Percentiles rank a stretch among this genome's conserved stretches.
Evolutionary conservation across 305 asterid species (phyloP).

Genomic region (Solanum hybrid): DNA sequence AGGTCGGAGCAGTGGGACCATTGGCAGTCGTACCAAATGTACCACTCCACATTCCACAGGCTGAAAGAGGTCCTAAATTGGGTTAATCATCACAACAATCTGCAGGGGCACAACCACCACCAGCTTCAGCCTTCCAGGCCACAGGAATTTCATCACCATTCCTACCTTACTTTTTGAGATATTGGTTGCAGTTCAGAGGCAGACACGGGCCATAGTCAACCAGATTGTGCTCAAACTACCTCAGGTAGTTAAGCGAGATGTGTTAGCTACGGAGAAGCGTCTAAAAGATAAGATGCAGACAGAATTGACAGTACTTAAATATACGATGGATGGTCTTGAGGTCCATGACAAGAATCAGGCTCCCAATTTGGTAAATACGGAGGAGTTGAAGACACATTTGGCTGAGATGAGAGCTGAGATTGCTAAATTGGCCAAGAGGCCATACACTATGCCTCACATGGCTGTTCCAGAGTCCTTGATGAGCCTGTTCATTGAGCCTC

Average conservation of each 20-base stretch:
- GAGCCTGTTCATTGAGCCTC: not conserved
- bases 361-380: not conserved
- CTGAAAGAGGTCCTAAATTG: not conserved
- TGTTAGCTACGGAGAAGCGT: not conserved
- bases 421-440: not conserved
- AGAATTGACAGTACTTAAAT: too few relatives aligned
- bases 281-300: not conserved
- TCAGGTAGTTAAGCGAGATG: not conserved
- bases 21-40: not conserved
- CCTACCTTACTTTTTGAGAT: not conserved
- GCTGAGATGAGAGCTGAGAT: not conserved
- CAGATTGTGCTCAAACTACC: not conserved
- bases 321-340: not conserved
- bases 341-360: not conserved
- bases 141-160: not conserved
- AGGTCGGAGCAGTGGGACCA: not conserved
- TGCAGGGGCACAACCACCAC: not conserved
- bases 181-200: not conserved
- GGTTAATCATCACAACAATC: not conserved
- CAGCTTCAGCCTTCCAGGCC: not conserved
- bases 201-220: not conserved
- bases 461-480: not conserved
- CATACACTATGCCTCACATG: not conserved
- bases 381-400: not conserved
- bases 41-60: not conserved